A percentile compares a stretch with the other conserved stretches of the same genome.
phyloP scores from a whole-genome alignment of 2,329 filamentous ascomycete species.

The Coniochaeta sp. region DNA sequence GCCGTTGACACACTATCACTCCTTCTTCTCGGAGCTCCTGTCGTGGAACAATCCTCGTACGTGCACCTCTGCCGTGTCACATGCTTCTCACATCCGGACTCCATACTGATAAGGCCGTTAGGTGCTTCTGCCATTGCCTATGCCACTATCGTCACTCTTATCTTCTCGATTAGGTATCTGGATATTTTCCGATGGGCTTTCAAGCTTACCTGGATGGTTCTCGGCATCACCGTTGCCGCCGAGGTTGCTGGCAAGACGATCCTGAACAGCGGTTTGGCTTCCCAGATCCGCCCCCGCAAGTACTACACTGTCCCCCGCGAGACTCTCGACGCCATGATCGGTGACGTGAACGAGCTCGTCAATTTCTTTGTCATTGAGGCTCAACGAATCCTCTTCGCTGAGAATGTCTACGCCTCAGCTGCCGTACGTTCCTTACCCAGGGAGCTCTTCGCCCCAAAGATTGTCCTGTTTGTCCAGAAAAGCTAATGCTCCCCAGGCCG shows the following conservation, averaged over 20 bases:
- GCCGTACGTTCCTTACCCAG: conserved; percentile 38
- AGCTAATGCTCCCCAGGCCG: conserved; percentile 34
- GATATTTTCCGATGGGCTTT: conserved; percentile 58
- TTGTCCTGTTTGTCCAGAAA: too few species aligned
- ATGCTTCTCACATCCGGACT: conserved; percentile 1
- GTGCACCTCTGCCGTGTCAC: conserved; percentile 16
- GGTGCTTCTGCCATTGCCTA: conserved; percentile 61
- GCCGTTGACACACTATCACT: conserved; percentile 62
- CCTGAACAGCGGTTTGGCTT: conserved; percentile 53
- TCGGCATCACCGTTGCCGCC: conserved; percentile 51
- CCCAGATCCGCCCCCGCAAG: conserved; percentile 57
- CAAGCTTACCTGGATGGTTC: conserved; percentile 56
- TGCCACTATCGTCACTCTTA: conserved; percentile 45
- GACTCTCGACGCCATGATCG: conserved; percentile 52
- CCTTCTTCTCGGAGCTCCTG: conserved; percentile 60
- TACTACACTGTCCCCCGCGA: conserved; percentile 61
- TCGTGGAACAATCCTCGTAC: conserved; percentile 63
- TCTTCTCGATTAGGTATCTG: conserved; percentile 58
- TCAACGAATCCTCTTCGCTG: conserved; percentile 60
- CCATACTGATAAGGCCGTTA: conserved; percentile 24
- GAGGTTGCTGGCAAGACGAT: conserved; percentile 55
- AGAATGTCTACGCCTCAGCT: conserved; percentile 54
- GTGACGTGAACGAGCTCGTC: conserved; percentile 59
- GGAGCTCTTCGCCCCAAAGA: background rate
- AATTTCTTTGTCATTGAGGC: conserved; percentile 67